A percentile compares a stretch with the other conserved stretches of the same genome.
phyloP scores from a whole-genome alignment of 2,329 filamentous ascomycete genomes.

The Stagonosporopsis cucurbitacearum region DNA sequence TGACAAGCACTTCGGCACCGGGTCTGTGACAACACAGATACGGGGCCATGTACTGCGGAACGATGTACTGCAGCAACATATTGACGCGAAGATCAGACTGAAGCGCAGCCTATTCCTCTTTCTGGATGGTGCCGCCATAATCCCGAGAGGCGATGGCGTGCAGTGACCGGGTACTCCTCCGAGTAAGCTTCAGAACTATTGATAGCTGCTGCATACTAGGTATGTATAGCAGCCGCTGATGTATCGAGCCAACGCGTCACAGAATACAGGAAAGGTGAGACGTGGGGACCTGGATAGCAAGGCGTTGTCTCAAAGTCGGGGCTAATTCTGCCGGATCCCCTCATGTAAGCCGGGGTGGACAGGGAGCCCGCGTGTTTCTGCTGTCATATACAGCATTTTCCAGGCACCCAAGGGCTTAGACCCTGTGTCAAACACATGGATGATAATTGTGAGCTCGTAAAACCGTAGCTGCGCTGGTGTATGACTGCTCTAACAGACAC shows the following conservation, averaged over 20 bases:
- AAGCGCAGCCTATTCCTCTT: slow-evolving; percentile 43
- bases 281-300: slow-evolving; percentile 39
- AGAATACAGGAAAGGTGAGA: slow-evolving; percentile 50
- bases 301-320: slow-evolving; percentile 48
- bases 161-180: slow-evolving; percentile 43
- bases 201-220: slow-evolving; percentile 46
- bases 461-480: slow-evolving; percentile 2
- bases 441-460: slow-evolving; percentile 29
- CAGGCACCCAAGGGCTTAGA: slow-evolving; percentile 27
- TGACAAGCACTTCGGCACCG: slow-evolving; percentile 47
- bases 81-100: slow-evolving; percentile 50
- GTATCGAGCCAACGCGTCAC: slow-evolving; percentile 44
- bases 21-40: slow-evolving; percentile 49
- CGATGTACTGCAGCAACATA: slow-evolving; percentile 49
- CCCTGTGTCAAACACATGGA: slow-evolving; percentile 28
- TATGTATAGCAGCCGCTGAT: slow-evolving; percentile 41
- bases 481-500: neutral
- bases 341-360: slow-evolving; percentile 44
- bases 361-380: slow-evolving; percentile 40
- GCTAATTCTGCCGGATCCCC: slow-evolving; percentile 47
- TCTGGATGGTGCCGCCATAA: slow-evolving; percentile 44
- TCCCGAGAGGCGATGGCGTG: slow-evolving; percentile 46
- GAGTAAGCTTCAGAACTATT: slow-evolving; percentile 49
- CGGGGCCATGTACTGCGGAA: slow-evolving; percentile 48
- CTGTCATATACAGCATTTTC: slow-evolving; percentile 47